Evolutionary conservation across 345 rosid species (phyloP), one percentile per base, ranked within the genome.

Genomic region (Jatropha curcas): DNA sequence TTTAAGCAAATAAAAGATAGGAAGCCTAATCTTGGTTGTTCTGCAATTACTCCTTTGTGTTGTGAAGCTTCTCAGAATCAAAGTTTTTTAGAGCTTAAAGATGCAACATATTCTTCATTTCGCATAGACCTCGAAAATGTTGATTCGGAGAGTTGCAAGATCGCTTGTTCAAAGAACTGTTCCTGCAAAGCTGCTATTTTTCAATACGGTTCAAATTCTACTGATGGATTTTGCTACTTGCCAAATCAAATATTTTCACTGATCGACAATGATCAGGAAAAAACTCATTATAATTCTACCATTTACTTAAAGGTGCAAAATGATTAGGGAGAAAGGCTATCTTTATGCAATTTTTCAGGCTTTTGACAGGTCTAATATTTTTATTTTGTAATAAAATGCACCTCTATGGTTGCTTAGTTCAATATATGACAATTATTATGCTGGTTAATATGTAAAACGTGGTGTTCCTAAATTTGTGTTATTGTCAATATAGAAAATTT

Each of bases 161-260:
- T 50, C 39, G 37, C 60, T 13, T 84, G 83, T 75, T 71, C 70
- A 3, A 81, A 60, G 28, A 76, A 70, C 65, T 84, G 83, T 39
- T 74, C 83, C 0, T 76, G 86, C 72, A 76, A 74, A 68, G 81
- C 84, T 41, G 82, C 75, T 71, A 56, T 75, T 4, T 84, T 76
- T 60, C 35, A 24, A 1, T 19, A 52, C 14, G 14, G 41, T 31
- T 46, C 43, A 2, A 12, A 71, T 59, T 33, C 74, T 68, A 30
- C 61, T 6, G 12, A 4, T 39, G 68, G 68, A 1, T 22, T 22
- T 39, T 64, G 68, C 46, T 64, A 64, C 52, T 39, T 64, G 68
- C 68, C 68, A n/a, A 64, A 64, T 64, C 45, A 41, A 52, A 13
- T 64, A 41, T 64, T 64, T 64, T 64, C 68, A 37, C 25, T 64